phyloP scores from a whole-genome alignment of 2,329 filamentous ascomycete species.

The Ophiostoma sp. region DNA sequence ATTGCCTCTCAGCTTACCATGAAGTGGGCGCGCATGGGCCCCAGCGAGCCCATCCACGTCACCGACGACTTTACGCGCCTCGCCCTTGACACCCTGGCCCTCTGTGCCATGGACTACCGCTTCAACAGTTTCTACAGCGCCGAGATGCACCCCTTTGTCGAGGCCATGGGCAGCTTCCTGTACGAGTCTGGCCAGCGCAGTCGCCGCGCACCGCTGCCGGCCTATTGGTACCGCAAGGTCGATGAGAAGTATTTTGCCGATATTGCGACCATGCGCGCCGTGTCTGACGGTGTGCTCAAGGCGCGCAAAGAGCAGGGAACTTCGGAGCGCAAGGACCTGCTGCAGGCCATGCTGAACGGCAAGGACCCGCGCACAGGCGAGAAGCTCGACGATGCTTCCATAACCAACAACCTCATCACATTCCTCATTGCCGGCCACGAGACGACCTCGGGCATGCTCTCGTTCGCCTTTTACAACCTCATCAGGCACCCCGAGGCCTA shows the following conservation, averaged over 20 bases:
- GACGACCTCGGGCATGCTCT: conserved; percentile 49
- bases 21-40: conserved; percentile 63
- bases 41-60: conserved; percentile 49
- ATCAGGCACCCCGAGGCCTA: conserved; percentile 44
- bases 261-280: conserved; percentile 50
- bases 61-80: conserved; percentile 60
- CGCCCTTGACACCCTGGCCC: conserved; percentile 56
- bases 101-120: conserved; percentile 53
- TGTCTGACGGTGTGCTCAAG: conserved; percentile 56
- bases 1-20: conserved; percentile 59
- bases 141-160: conserved; percentile 63
- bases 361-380: conserved; percentile 62
- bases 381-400: conserved; percentile 56
- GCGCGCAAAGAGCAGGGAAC: conserved; percentile 46
- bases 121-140: conserved; percentile 61
- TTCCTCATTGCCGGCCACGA: conserved; percentile 41
- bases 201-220: conserved; percentile 43
- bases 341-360: conserved; percentile 64
- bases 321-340: conserved; percentile 55
- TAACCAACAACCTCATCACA: conserved; percentile 66
- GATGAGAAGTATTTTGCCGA: conserved; percentile 49
- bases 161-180: conserved; percentile 61
- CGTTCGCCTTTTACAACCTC: conserved; percentile 47
- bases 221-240: conserved; percentile 45
- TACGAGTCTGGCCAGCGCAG: conserved; percentile 49